Conservation (phyloP, 208 protist genomes). For the Trypanosoma brucei region DNA sequence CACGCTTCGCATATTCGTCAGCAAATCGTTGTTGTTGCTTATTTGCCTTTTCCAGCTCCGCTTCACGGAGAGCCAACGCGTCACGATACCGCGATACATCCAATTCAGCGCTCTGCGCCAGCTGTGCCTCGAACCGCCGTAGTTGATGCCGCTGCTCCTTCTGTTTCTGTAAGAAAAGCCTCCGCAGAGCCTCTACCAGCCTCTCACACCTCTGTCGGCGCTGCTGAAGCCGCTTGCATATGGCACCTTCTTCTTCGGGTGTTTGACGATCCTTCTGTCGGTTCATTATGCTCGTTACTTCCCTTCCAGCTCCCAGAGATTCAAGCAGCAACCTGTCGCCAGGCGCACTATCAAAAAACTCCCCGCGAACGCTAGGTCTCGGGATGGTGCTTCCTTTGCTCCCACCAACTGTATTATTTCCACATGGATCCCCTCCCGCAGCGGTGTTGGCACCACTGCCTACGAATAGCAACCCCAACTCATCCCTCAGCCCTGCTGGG, state of each 20-base stretch:
- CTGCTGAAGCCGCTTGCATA: conserved; percentile 7
- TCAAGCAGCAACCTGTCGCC: not conserved
- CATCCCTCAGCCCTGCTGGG: not conserved
- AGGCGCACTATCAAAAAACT: not conserved
- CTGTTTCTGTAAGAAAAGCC: conserved; percentile 7
- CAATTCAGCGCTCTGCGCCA: conserved; percentile 3
- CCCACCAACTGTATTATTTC: too few relatives aligned
- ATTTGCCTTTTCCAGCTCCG: conserved; percentile 17
- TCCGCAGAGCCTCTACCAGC: conserved; percentile 10
- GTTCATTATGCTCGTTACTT: not conserved
- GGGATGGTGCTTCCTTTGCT: not conserved
- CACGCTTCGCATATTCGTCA: conserved; percentile 9
- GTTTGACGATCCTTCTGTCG: too few relatives aligned
- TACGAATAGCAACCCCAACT: not conserved
- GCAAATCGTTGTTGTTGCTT: conserved; percentile 2
- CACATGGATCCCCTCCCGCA: not conserved
- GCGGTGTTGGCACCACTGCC: not conserved
- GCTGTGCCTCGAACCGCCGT: conserved; percentile 1
- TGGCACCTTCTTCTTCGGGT: not conserved
- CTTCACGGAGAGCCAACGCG: conserved; percentile 25
- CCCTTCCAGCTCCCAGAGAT: not conserved
- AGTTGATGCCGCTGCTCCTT: conserved; percentile 4
- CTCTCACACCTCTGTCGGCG: conserved; percentile 9
- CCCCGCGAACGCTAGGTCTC: not conserved
- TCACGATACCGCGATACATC: conserved; percentile 19